phyloP scores from a whole-genome alignment of 495 filamentous ascomycete genomes.

The Delitschia confertaspora region DNA sequence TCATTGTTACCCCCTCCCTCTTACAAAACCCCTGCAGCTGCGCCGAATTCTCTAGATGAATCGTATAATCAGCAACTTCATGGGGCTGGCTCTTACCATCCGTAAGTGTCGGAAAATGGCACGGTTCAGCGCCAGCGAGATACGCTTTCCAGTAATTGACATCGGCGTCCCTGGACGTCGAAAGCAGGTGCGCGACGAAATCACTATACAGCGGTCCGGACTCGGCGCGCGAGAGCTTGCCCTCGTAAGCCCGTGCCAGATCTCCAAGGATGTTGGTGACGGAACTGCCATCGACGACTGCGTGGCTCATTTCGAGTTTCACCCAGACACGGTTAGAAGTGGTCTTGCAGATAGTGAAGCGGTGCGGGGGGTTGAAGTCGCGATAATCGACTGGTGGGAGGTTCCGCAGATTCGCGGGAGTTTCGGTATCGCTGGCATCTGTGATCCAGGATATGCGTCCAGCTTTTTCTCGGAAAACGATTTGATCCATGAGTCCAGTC shows the following conservation, averaged over 20 bases:
- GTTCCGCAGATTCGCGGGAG: slow-evolving; percentile 3
- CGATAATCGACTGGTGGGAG: slow-evolving; percentile 16
- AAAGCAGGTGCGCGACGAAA: slow-evolving; percentile 25
- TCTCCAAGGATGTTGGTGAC: slow-evolving; percentile 23
- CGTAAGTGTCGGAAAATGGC: slow-evolving; percentile 17
- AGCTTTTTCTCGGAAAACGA: slow-evolving; percentile 39
- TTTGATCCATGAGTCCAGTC: slow-evolving; percentile 41
- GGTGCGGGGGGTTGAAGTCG: slow-evolving; percentile 19
- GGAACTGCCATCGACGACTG: slow-evolving; percentile 25
- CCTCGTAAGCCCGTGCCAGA: slow-evolving; percentile 19
- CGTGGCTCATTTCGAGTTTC: slow-evolving; percentile 25
- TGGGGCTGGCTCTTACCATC: slow-evolving; percentile 8
- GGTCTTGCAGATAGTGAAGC: slow-evolving; percentile 19
- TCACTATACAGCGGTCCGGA: slow-evolving; percentile 25
- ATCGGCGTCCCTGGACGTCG: slow-evolving; percentile 13
- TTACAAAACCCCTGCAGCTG: slow-evolving; percentile 40
- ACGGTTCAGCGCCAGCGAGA: slow-evolving; percentile 23
- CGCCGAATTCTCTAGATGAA: slow-evolving; percentile 6
- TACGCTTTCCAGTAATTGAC: slow-evolving; percentile 29
- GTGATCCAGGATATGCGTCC: slow-evolving; percentile 9
- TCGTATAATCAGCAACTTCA: slow-evolving; percentile 13
- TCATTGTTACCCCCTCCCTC: slow-evolving; percentile 41
- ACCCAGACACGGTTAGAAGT: slow-evolving; percentile 12
- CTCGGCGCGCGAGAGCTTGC: slow-evolving; percentile 6
- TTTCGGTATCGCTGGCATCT: slow-evolving; percentile 14